phyloP scores from a whole-genome alignment of 306 rosid species.

The Vigna radiata region DNA sequence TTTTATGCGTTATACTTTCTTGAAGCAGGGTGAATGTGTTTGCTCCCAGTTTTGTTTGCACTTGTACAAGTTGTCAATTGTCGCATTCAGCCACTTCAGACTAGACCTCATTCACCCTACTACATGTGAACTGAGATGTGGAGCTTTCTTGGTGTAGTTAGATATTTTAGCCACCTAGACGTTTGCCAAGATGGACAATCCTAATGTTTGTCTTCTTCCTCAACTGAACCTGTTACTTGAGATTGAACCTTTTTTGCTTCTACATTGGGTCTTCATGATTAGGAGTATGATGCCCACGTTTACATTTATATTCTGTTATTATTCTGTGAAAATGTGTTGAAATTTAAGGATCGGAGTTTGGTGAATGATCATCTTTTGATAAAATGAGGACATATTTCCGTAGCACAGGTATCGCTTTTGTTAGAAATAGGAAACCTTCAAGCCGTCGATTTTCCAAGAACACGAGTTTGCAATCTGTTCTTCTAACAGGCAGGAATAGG shows the following conservation, averaged over 20 bases:
- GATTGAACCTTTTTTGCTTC: conserved; percentile 35
- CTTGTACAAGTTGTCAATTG: neutral
- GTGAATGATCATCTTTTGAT: conserved; percentile 32
- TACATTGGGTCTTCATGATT: conserved; percentile 33
- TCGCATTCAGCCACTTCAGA: conserved; percentile 5
- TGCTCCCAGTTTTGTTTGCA: conserved; percentile 37
- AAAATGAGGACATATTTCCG: conserved; percentile 22
- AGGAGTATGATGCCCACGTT: conserved; percentile 13
- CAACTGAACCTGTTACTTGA: conserved; percentile 23
- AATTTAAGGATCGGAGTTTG: conserved; percentile 42
- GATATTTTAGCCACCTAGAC: conserved; percentile 34
- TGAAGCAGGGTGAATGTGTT: conserved; percentile 53
- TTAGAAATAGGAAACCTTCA: neutral
- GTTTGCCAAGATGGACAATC: conserved; percentile 45
- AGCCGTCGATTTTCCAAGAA: conserved; percentile 16
- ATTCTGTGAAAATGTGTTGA: conserved; percentile 37
- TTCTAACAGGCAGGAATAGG: neutral
- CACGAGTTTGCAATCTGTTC: neutral
- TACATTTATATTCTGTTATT: neutral
- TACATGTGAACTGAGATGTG: conserved; percentile 34
- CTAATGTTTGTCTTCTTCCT: conserved; percentile 43
- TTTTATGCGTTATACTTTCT: conserved; percentile 7
- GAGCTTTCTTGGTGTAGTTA: conserved; percentile 39
- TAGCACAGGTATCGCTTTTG: neutral
- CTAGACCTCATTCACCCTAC: conserved; percentile 2